A percentile compares a stretch with the other conserved stretches of the same genome.
phyloP scores from a whole-genome alignment of 306 rosid species.

The Prosopis cineraria region DNA sequence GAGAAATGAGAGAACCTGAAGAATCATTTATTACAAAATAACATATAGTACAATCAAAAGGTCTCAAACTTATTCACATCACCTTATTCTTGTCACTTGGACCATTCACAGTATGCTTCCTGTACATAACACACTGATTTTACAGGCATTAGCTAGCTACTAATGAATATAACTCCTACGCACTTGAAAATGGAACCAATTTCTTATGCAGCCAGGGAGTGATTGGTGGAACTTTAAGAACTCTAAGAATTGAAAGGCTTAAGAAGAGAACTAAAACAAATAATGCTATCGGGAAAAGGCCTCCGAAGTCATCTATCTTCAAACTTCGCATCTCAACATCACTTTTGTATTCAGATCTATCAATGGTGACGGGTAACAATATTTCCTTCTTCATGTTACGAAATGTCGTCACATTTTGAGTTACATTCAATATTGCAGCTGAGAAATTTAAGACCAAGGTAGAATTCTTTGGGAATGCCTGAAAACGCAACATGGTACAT shows the following conservation, averaged over 20 bases:
- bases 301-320: neutral
- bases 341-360: neutral
- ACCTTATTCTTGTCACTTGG: too few relatives aligned
- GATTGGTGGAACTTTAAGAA: too few relatives aligned
- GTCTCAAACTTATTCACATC: neutral
- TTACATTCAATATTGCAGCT: conserved; percentile 41
- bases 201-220: too few relatives aligned
- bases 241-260: neutral
- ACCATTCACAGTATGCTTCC: too few relatives aligned
- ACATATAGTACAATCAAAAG: neutral
- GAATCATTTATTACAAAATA: neutral
- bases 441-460: conserved; percentile 41
- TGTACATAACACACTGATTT: too few relatives aligned
- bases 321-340: neutral
- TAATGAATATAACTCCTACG: too few relatives aligned
- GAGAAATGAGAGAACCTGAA: neutral
- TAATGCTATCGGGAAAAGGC: neutral
- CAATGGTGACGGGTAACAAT: neutral
- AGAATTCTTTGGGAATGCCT: conserved; percentile 44
- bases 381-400: neutral
- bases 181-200: too few relatives aligned
- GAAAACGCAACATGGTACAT: neutral
- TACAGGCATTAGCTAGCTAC: too few relatives aligned
- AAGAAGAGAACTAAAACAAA: neutral
- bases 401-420: conserved; percentile 22